Evolutionary conservation across 1,284 basidiomycete species (phyloP), one percentile per base, ranked within the genome.

Genomic region (Ganoderma boninense): DNA sequence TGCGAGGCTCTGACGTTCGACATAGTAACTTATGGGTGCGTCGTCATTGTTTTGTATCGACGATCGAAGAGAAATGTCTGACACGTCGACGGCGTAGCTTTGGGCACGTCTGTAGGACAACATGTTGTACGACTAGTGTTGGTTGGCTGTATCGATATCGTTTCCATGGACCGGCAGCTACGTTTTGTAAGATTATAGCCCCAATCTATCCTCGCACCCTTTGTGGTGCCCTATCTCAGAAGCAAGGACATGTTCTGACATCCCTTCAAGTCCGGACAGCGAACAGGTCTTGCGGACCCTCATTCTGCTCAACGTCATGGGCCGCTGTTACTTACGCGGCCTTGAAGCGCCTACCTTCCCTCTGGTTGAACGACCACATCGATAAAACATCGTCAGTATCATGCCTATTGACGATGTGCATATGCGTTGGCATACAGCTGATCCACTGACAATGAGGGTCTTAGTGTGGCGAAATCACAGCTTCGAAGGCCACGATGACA

Each of bases 81-180:
- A 60, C 35, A 4, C 20, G 32, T 23, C 20, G 35, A n/a, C 35
- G 57, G n/a, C 10, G 20, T 16, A 40, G 57, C n/a, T 23, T 26
- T 5, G 10, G 57, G 57, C 57, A n/a, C 35, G 3, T 40, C 18
- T n/a, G 57, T 38, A 40, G 35, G 57, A 40, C 2, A 11, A 35
- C 57, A 20, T 60, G 57, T 60, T 60, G 57, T 60, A 60, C 57
- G 57, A 35, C n/a, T 60, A 60, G 20, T 20, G n/a, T n/a, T 20
- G 57, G 32, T 60, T 35, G 40, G 57, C 18, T 60, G 57, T 60
- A 60, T 60, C 57, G 57, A 60, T 60, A 60, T 38, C 35, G 7
- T 40, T 40, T 10, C 32, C 32, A 60, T 32, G 35, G 57, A 60
- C 35, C n/a, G 20, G 35, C 35, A n/a, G 57, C 57, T 60, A 40